phyloP scores from a whole-genome alignment of 331 rosid species.

The Rhamnella rubrinervis region DNA sequence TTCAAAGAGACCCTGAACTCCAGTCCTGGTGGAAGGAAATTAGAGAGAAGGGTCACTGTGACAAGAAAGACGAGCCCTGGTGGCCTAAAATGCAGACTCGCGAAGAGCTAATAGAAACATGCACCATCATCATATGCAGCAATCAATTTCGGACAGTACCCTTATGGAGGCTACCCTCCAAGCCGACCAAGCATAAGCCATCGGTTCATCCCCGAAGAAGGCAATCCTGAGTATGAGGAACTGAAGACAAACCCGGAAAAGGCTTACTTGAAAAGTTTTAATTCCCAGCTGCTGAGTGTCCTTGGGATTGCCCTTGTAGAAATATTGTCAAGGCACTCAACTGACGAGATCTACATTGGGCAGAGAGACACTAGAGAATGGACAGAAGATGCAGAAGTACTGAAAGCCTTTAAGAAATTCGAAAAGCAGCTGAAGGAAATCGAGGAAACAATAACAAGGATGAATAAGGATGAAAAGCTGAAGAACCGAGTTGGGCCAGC shows the following conservation, averaged over 20 bases:
- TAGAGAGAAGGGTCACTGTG: slow-evolving; percentile 42
- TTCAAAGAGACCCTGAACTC: slow-evolving; percentile 28
- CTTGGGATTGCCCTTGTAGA: slow-evolving; percentile 36
- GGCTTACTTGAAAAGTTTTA: slow-evolving; percentile 32
- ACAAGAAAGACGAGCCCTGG: slow-evolving; percentile 40
- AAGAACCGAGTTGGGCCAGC: slow-evolving; percentile 42
- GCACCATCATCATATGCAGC: slow-evolving; percentile 39
- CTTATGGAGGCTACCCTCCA: slow-evolving; percentile 34
- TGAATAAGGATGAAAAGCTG: slow-evolving; percentile 28
- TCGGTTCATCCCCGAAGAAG: slow-evolving; percentile 32
- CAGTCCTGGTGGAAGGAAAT: slow-evolving; percentile 46
- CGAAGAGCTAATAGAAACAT: slow-evolving; percentile 27
- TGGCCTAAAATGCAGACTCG: slow-evolving; percentile 40
- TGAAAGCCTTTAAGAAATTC: slow-evolving; percentile 32
- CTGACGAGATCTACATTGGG: slow-evolving; percentile 45
- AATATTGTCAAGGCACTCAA: slow-evolving; percentile 38
- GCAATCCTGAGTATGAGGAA: slow-evolving; percentile 30
- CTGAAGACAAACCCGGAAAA: slow-evolving; percentile 25
- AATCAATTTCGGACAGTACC: slow-evolving; percentile 40
- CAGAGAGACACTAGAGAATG: slow-evolving; percentile 32
- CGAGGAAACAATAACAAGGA: slow-evolving; percentile 15
- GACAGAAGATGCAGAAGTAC: slow-evolving; percentile 26
- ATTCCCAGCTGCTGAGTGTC: slow-evolving; percentile 28
- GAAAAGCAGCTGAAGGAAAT: slow-evolving; percentile 22
- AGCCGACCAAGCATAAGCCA: slow-evolving; percentile 37